Percentiles rank a stretch among this genome's conserved stretches.
phyloP scores from a whole-genome alignment of 768 basidiomycete genomes.

The Boletus subparvulus region DNA sequence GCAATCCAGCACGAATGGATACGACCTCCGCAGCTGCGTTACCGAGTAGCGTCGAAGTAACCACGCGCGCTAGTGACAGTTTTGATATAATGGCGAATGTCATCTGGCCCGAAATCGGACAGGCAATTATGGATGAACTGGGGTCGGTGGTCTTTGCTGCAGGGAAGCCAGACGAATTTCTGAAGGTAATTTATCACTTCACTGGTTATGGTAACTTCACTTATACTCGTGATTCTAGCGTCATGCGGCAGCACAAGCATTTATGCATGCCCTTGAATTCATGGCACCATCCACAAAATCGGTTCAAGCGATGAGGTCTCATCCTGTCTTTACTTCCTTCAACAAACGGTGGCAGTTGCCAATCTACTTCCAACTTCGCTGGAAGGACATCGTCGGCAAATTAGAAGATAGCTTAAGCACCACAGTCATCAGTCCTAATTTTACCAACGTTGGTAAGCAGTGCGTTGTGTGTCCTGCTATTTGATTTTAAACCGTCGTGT shows the following conservation, averaged over 20 bases:
- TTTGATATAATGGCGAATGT: constrained; percentile 89
- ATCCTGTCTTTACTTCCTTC: constrained; percentile 70
- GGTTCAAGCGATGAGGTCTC: constrained; percentile 68
- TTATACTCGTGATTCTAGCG: constrained; percentile 49
- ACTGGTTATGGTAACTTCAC: not conserved
- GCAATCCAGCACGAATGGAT: constrained; percentile 31
- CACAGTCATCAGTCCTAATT: constrained; percentile 40
- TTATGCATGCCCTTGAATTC: constrained; percentile 78
- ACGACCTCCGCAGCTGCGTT: not conserved
- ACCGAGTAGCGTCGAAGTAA: constrained; percentile 1
- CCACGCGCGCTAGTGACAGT: constrained; percentile 32
- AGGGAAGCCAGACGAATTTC: constrained; percentile 87
- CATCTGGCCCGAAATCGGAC: constrained; percentile 83
- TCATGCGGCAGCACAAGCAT: constrained; percentile 79
- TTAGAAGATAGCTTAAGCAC: constrained; percentile 67
- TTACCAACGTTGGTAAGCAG: constrained; percentile 40
- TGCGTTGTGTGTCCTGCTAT: not conserved
- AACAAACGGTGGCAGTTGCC: constrained; percentile 92
- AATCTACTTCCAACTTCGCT: constrained; percentile 94
- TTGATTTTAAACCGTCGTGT: not conserved
- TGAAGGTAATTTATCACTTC: constrained; percentile 55
- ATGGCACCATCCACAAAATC: constrained; percentile 75
- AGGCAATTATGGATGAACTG: constrained; percentile 80
- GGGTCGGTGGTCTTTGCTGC: constrained; percentile 85
- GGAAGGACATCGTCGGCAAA: constrained; percentile 86